Conservation (phyloP, 2,329 filamentous ascomycete genomes). For the Leptoxyphium fumago region DNA sequence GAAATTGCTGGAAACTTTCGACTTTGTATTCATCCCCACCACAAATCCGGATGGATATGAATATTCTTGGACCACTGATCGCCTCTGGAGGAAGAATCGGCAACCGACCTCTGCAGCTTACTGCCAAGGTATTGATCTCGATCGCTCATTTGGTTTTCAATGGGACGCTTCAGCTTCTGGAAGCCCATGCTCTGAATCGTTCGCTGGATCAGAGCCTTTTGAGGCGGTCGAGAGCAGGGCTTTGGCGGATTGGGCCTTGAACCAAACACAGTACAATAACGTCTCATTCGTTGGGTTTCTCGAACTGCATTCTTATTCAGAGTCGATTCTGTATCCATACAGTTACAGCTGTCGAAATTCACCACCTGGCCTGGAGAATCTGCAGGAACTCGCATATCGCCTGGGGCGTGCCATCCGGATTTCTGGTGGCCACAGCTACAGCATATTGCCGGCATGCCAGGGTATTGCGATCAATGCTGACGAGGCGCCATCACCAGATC, state of each 20-base stretch:
- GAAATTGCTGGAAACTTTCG: slow-evolving; percentile 66
- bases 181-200: slow-evolving; percentile 85
- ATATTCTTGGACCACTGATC: slow-evolving; percentile 83
- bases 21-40: slow-evolving; percentile 77
- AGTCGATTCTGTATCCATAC: slow-evolving; percentile 88
- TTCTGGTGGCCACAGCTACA: slow-evolving; percentile 40
- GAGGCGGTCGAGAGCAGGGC: slow-evolving; percentile 63
- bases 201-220: slow-evolving; percentile 70
- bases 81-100: slow-evolving; percentile 88
- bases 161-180: slow-evolving; percentile 44
- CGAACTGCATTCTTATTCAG: slow-evolving; percentile 88
- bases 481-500: slow-evolving; percentile 10
- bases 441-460: slow-evolving; percentile 72
- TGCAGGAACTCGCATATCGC: slow-evolving; percentile 78
- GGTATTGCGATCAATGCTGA: slow-evolving; percentile 32
- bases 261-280: slow-evolving; percentile 56
- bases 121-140: slow-evolving; percentile 78
- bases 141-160: slow-evolving; percentile 70
- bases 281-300: slow-evolving; percentile 70
- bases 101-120: slow-evolving; percentile 70
- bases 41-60: slow-evolving; percentile 89
- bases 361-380: slow-evolving; percentile 78
- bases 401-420: slow-evolving; percentile 77
- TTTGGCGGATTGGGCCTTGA: slow-evolving; percentile 69
- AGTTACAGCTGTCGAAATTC: slow-evolving; percentile 64